Evolutionary conservation across 495 filamentous ascomycete species (phyloP).

Genomic region (Aspergillus affinis): DNA sequence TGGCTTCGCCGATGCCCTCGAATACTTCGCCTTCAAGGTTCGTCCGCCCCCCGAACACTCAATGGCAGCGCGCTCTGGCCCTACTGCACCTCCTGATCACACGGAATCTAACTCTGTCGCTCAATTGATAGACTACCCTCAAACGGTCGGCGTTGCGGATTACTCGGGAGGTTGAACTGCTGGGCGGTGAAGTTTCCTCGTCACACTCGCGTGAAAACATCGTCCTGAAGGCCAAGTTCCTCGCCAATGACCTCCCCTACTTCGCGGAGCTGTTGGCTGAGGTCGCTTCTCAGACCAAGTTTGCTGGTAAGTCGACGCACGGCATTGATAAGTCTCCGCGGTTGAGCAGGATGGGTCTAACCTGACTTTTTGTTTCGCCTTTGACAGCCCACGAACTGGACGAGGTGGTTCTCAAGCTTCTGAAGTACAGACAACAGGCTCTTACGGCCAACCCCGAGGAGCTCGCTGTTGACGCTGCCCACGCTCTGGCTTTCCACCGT

Average conservation of each 20-base stretch:
- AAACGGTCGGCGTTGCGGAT: conserved; percentile 88
- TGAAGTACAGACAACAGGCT: conserved; percentile 70
- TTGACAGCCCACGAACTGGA: conserved; percentile 78
- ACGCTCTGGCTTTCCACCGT: conserved; percentile 88
- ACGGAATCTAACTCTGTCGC: conserved; percentile 11
- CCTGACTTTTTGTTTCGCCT: conserved; percentile 4
- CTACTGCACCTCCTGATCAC: neutral
- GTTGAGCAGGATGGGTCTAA: conserved; percentile 1
- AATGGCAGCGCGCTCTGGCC: conserved; percentile 18
- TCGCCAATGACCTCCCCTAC: conserved; percentile 93
- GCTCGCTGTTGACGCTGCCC: conserved; percentile 80
- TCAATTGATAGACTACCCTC: conserved; percentile 66
- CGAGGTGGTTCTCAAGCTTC: conserved; percentile 74
- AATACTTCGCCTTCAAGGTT: conserved; percentile 96
- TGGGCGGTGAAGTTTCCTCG: conserved; percentile 80
- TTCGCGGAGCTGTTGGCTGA: conserved; percentile 95
- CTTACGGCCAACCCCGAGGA: conserved; percentile 63
- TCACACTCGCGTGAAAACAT: conserved; percentile 92
- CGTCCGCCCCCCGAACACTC: conserved; percentile 28
- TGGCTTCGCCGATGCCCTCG: conserved; percentile 83
- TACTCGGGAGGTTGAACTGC: conserved; percentile 88
- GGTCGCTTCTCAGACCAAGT: conserved; percentile 84
- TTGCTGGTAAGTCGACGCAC: conserved; percentile 59
- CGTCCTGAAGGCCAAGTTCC: conserved; percentile 88
- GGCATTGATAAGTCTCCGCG: neutral